Evolutionary conservation across 2,329 filamentous ascomycete species (phyloP), one percentile per base, ranked within the genome.

Genomic region (Colletotrichum eleusines): DNA sequence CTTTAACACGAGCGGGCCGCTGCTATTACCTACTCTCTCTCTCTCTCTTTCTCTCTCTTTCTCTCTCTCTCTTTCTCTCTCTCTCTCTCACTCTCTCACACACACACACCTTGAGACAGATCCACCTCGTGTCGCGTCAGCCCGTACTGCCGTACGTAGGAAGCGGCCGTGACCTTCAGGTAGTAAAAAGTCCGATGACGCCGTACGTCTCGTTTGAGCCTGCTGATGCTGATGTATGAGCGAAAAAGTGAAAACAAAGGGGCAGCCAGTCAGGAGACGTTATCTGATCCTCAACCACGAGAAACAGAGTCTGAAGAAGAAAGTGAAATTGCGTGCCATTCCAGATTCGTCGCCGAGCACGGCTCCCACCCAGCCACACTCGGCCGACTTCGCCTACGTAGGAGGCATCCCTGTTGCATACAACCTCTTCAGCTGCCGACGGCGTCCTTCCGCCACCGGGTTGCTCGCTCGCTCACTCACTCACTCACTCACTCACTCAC

Each of bases 321-420:
- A 63, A 71, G 58, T 71, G 69, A 68, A 71, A 68, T 14, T 35
- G 26, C 16, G 53, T 64, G 65, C 69, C 38, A 59, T 63, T 51
- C 69, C 64, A 28, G 20, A 54, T 71, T 54, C 51, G 65, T 63
- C 58, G 64, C 68, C 58, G 68, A 71, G 59, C 51, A 53, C 44
- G 31, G 53, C 28, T 63, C 64, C n/a, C 61, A 64, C 61, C 20
- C 50, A 35, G 28, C 61, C 61, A 64, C 51, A 44, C 31, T 26
- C 20, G 51, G 28, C 12, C 23, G 50, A n/a, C 35, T 44, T 46
- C 16, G 42, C 23, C 31, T 48, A 66, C 31, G 7, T n/a, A n/a
- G 46, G 28, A 66, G 20, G 35, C n/a, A 69, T 48, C 63, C 67
- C 63, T 69, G 67, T 28, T 59, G 35, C 51, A 31, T n/a, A 38